Base-by-base conservation (phyloP, 306 rosid species). In the Phaseolus lunatus region DNA sequence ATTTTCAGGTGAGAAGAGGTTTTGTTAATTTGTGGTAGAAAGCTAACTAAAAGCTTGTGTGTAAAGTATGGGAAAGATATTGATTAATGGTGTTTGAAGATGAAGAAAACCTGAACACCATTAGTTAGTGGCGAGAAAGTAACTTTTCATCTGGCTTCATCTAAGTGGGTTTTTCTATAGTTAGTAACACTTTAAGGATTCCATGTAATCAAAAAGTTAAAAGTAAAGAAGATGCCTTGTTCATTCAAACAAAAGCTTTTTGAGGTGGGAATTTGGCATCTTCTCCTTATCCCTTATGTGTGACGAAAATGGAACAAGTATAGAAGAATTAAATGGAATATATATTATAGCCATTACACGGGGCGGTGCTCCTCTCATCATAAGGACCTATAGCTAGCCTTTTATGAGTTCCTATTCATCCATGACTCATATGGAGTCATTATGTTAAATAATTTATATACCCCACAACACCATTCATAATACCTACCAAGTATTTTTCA, bases 141-240 rank as follows among this genome's bases (percentile, higher is more conserved):
- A 63, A 84, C 87, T 88, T 90, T 82, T 90, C 59, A 78, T 83
- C 31, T 83, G 84, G 82, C 81, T 76, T 78, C 80, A 78, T 87
- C 79, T 72, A 44, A 86, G 91, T 92, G 88, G 89, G 85, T 78
- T 87, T 90, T 86, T 90, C 89, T 84, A 88, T 87, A 84, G 89
- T 90, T 87, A 79, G 93, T n/a, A 90, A 84, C 70, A 73, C 88
- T 80, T 85, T 75, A 88, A 92, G 93, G 89, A 85, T 90, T 83
- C 84, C 81, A 81, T 72, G 78, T 82, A 81, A 81, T 75, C 65
- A 7, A 81, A 83, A 65, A 56, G 77, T 78, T 35, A 72, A 70
- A 84, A 76, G 85, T 68, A 89, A 82, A 77, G 78, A 45, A 87
- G 88, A 90, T 84, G 89, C 86, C 73, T 74, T 81, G 80, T 49